Evolutionary conservation across 345 rosid genomes (phyloP).

Genomic region (Excoecaria agallocha): DNA sequence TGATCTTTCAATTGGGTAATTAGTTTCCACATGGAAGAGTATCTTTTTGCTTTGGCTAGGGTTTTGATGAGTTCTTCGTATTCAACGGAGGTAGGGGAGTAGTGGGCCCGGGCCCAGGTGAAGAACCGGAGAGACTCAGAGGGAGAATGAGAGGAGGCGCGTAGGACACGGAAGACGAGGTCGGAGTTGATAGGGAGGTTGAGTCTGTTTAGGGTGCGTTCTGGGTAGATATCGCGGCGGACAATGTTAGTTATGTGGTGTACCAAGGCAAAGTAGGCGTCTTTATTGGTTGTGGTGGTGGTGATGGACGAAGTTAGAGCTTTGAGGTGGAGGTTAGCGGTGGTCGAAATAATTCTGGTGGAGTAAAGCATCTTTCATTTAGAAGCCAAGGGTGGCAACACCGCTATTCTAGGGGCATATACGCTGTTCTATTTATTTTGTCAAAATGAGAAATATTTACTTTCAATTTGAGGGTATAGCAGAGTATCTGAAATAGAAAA

Average conservation of each 20-base stretch:
- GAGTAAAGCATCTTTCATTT: neutral
- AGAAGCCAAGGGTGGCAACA: neutral
- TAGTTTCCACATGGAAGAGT: slow-evolving; percentile 79
- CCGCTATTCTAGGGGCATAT: neutral
- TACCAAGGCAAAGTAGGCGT: slow-evolving; percentile 74
- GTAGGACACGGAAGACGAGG: slow-evolving; percentile 83
- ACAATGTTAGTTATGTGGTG: slow-evolving; percentile 77
- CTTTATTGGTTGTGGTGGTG: slow-evolving; percentile 26
- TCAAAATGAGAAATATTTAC: too few species aligned
- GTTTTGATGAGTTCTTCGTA: slow-evolving; percentile 68
- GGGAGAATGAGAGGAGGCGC: slow-evolving; percentile 62
- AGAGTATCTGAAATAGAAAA: too few species aligned
- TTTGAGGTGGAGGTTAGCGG: neutral
- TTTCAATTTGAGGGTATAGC: too few species aligned
- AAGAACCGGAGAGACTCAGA: slow-evolving; percentile 79
- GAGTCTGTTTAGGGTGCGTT: slow-evolving; percentile 55
- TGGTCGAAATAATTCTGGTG: neutral
- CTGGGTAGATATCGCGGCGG: slow-evolving; percentile 76
- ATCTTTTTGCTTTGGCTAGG: slow-evolving; percentile 51
- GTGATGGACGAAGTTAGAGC: neutral
- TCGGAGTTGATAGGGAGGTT: slow-evolving; percentile 57
- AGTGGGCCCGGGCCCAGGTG: slow-evolving; percentile 68
- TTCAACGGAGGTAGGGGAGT: slow-evolving; percentile 66
- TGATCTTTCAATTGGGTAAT: slow-evolving; percentile 60
- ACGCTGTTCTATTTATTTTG: too few species aligned